Conservation (phyloP, 352 stramenopile species). For the Globisporangium iwayamae region DNA sequence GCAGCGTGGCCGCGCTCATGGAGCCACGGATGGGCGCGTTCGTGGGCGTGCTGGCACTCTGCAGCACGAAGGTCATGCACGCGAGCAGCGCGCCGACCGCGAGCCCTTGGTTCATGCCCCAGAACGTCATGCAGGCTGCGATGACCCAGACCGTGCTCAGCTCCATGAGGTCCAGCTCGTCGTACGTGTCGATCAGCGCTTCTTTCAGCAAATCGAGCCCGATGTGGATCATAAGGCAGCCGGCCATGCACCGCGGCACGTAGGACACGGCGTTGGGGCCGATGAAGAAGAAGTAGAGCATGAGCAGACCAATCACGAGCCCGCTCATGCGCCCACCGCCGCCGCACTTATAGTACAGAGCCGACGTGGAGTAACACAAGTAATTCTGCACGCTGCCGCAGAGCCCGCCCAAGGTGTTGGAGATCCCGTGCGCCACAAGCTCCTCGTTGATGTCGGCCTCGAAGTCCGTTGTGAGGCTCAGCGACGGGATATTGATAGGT, state of each 20-base stretch:
- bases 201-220: slow-evolving; percentile 89
- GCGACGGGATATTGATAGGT: slow-evolving; percentile 93
- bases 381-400: slow-evolving; percentile 91
- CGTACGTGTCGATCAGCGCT: slow-evolving; percentile 84
- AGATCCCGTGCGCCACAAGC: slow-evolving; percentile 90
- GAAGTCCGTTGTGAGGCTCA: slow-evolving; percentile 77
- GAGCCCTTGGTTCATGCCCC: slow-evolving; percentile 90
- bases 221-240: slow-evolving; percentile 91
- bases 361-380: slow-evolving; percentile 85
- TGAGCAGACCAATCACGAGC: slow-evolving; percentile 58
- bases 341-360: slow-evolving; percentile 88
- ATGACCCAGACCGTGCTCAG: slow-evolving; percentile 91
- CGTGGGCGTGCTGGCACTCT: slow-evolving; percentile 78
- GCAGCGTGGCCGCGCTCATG: slow-evolving; percentile 89
- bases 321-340: slow-evolving; percentile 65
- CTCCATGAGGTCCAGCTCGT: slow-evolving; percentile 88
- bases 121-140: slow-evolving; percentile 88
- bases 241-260: slow-evolving; percentile 91
- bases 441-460: slow-evolving; percentile 93
- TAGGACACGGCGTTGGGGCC: slow-evolving; percentile 82
- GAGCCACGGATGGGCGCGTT: slow-evolving; percentile 87
- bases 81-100: slow-evolving; percentile 85
- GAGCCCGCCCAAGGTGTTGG: slow-evolving; percentile 85
- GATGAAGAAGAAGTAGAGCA: slow-evolving; percentile 87
- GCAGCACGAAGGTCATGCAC: slow-evolving; percentile 89